Evolutionary conservation across 352 stramenopile genomes (phyloP), one percentile per base, ranked within the genome.

Genomic region (Phytophthora lateralis): DNA sequence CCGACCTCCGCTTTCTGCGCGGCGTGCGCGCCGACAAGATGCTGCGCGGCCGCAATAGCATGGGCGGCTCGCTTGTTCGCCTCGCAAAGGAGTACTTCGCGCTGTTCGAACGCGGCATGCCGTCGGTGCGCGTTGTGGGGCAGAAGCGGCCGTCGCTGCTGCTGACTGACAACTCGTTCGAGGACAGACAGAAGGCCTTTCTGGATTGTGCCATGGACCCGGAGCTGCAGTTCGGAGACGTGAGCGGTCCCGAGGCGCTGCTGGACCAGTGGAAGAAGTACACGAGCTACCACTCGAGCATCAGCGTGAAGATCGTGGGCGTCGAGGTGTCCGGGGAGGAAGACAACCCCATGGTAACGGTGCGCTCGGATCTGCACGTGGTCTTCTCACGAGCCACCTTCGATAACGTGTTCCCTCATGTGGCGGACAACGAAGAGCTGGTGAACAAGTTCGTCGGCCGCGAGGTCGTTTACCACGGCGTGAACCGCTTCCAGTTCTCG

Each of bases 401-500:
- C 38, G 53, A 75, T 15, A 26, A 82, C 32, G 58, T 91, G 15
- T 91, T 89, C 54, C 82, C 82, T 8, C 82, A 91, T 29, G 72
- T 77, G 21, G 63, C 66, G 0, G n/a, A 76, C 45, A 78, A 90
- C 49, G 66, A 83, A 42, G 68, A 73, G 48, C 71, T 72, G 18
- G 43, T 71, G 3, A 54, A 54, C 30, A 74, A 69, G 35, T 71
- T 88, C 21, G 47, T 87, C 4, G 82, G 80, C 10, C 70, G 65
- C 12, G 58, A 83, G 14, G 65, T 91, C 21, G 67, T 67, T 9
- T 89, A 89, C 39, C 58, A 62, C 1, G 70, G 71, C 11, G 55
- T 82, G 21, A 91, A 88, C 55, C 70, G 68, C 24, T 80, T 88
- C 54, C 56, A 84, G 18, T 91, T 88, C 45, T 71, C 66, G 6